phyloP scores from a whole-genome alignment of 2,329 filamentous ascomycete genomes.

The Dothideomycetes sp. region DNA sequence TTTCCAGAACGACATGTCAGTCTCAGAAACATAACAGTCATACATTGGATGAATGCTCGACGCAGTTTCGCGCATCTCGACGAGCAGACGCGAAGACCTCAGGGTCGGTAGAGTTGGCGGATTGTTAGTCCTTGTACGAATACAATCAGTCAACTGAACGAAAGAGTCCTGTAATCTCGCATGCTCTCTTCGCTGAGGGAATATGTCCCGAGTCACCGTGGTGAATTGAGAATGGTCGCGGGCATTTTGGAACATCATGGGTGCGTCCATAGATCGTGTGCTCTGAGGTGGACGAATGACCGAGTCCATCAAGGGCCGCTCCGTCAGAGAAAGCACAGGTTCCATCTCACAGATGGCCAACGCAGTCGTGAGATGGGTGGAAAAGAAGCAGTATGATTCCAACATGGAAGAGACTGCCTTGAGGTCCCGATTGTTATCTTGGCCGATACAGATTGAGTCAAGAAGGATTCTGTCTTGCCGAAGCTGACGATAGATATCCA shows the following conservation, averaged over 20 bases:
- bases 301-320: constrained; percentile 23
- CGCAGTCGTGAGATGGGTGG: constrained; percentile 26
- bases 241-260: constrained; percentile 15
- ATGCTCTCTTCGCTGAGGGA: constrained; percentile 27
- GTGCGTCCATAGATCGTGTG: neutral
- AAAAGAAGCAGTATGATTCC: constrained; percentile 30
- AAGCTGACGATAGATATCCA: constrained; percentile 21
- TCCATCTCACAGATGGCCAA: constrained; percentile 31
- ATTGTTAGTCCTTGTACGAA: neutral
- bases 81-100: constrained; percentile 22
- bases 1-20: constrained; percentile 34
- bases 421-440: constrained; percentile 22
- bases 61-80: constrained; percentile 28
- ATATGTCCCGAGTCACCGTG: constrained; percentile 22
- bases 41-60: constrained; percentile 25
- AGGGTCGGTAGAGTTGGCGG: constrained; percentile 12
- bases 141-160: constrained; percentile 19
- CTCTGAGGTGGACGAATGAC: neutral
- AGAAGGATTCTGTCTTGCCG: constrained; percentile 24
- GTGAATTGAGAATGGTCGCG: constrained; percentile 16
- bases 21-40: constrained; percentile 32
- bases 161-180: constrained; percentile 26
- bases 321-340: constrained; percentile 27
- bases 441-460: constrained; percentile 29
- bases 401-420: constrained; percentile 25